Base-by-base conservation (phyloP, 495 filamentous ascomycete species). In the Rhizodiscina lignyota region DNA sequence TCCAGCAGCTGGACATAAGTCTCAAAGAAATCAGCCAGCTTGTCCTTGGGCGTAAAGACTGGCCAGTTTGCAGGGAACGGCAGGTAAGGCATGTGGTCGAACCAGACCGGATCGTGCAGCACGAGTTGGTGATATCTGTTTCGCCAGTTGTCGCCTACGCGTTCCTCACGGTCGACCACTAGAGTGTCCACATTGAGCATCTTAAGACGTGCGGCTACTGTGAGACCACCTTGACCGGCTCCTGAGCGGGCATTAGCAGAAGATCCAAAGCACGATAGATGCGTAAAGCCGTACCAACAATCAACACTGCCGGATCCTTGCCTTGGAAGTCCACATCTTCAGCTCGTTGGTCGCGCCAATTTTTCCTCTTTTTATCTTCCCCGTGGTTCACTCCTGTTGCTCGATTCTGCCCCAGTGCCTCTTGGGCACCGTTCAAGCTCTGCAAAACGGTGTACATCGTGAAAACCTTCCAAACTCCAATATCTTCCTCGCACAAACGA, bases 121-220 rank as follows among this genome's bases (percentile, higher is more conserved):
- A 84, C 78, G 2, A 70, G 59, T 21, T 63, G 56, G 35, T 62
- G 54, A 43, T 77, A 77, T 18, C 82, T 59, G n/a, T 66, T 68
- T 16, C 79, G 63, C 82, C 82, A 89, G 52, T 72, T 83, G 47
- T 84, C 81, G 5, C 82, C 82, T 8, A 86, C 58, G 12, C 66
- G 50, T 10, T 66, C 61, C 45, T 76, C 75, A 15, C 56, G 53
- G 47, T 89, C 82, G 40, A 86, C 67, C 18, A 80, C 50, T 18
- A 89, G 58, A 0, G 69, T 51, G 18, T 68, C 51, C 5, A 89
- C 55, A 19, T 62, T 52, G n/a, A 86, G 64, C 63, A 78, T 71
- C 48, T 83, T 76, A 16, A 86, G 64, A 8, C 80, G 66, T 5
- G 80, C 81, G n/a, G 68, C 65, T 11, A 64, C 59, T 0, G 69